phyloP scores from a whole-genome alignment of 257 asterid genomes.

The Asclepias syriaca region DNA sequence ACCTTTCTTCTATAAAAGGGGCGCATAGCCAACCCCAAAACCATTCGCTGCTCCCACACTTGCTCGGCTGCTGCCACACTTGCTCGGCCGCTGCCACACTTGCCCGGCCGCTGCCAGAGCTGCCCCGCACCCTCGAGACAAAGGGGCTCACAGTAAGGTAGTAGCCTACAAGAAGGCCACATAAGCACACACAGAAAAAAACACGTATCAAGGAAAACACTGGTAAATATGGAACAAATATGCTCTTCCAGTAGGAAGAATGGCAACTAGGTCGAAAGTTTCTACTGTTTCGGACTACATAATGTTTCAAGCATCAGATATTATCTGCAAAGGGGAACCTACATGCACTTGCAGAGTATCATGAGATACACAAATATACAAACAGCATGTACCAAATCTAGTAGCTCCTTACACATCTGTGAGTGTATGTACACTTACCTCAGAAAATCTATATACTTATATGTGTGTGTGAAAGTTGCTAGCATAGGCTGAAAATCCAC shows the following conservation, averaged over 20 bases:
- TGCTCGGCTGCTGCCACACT: too few relatives aligned
- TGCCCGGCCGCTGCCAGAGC: too few relatives aligned
- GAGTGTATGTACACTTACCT: not conserved
- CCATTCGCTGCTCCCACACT: too few relatives aligned
- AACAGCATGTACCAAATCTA: not conserved
- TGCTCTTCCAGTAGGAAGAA: not conserved
- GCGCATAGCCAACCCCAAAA: too few relatives aligned
- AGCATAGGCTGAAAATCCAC: not conserved
- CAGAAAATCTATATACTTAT: too few relatives aligned
- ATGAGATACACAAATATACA: not conserved
- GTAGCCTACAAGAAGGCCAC: conserved; percentile 47
- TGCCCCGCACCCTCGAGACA: too few relatives aligned
- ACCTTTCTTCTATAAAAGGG: too few relatives aligned
- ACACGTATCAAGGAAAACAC: not conserved
- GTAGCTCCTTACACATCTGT: not conserved
- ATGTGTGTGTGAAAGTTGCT: not conserved
- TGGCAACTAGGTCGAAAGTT: not conserved
- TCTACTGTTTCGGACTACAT: too few relatives aligned
- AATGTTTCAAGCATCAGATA: not conserved
- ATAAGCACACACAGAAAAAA: conserved; percentile 4
- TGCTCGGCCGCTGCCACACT: too few relatives aligned
- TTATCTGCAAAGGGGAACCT: not conserved
- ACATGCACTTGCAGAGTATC: not conserved
- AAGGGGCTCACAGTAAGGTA: conserved; percentile 95
- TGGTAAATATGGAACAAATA: not conserved